These are phyloP conservation scores for Fusarium odoratissimum DNA, from an alignment of 2,329 filamentous ascomycete genomes.

Conservation along the genomic window DNA sequence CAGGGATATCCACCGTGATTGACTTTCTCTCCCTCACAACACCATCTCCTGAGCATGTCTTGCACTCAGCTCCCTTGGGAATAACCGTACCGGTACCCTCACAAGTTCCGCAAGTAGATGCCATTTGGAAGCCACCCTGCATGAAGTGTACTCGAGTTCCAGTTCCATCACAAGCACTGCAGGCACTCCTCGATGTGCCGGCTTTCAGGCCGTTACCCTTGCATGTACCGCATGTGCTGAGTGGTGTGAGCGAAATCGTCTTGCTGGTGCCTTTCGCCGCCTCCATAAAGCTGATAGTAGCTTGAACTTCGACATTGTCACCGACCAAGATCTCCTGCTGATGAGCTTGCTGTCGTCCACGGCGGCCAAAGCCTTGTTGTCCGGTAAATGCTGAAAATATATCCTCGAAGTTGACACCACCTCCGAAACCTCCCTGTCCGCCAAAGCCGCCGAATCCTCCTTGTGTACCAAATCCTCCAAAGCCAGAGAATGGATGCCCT, in stretches of 20 bases:
- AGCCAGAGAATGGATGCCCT: conserved; percentile 72
- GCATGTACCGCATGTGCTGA: conserved; percentile 85
- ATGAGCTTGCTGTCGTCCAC: conserved; percentile 69
- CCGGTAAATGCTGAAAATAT: conserved; percentile 88
- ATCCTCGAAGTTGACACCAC: conserved; percentile 95
- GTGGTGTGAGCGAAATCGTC: conserved; percentile 86
- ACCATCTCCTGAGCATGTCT: conserved; percentile 82
- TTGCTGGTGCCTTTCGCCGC: conserved; percentile 91
- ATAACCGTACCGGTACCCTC: conserved; percentile 81
- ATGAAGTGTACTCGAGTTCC: conserved; percentile 90
- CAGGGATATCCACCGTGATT: conserved; percentile 90
- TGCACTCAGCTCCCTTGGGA: conserved; percentile 84
- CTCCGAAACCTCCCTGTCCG: conserved; percentile 75
- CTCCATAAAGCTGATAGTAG: conserved; percentile 94
- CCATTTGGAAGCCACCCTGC: conserved; percentile 96
- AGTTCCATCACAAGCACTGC: conserved; percentile 85
- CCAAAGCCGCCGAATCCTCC: conserved; percentile 36
- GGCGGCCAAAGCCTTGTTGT: conserved; percentile 63
- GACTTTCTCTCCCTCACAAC: conserved; percentile 86
- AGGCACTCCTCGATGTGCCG: conserved; percentile 78
- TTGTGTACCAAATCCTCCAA: conserved; percentile 47
- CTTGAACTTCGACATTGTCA: conserved; percentile 94
- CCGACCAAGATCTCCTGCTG: conserved; percentile 86
- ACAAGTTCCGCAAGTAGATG: conserved; percentile 85
- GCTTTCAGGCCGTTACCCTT: conserved; percentile 85